Conservation (phyloP, 257 asterid species). For the Solanum ossicruentum region DNA sequence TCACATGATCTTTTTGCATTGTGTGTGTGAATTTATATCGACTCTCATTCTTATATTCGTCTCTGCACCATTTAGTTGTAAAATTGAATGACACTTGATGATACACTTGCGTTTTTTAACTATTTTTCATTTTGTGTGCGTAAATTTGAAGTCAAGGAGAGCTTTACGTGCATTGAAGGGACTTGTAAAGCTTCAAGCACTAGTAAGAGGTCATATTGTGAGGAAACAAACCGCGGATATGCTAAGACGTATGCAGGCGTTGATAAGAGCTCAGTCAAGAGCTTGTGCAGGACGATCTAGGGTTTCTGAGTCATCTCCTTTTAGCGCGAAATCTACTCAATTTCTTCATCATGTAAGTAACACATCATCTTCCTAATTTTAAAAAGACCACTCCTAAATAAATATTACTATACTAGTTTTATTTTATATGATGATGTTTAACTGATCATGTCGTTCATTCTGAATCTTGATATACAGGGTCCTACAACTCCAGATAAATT, state of each 20-base stretch:
- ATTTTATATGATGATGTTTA: not conserved
- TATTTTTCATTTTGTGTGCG: not conserved
- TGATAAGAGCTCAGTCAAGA: slow-evolving; percentile 7
- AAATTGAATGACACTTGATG: not conserved
- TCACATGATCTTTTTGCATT: not conserved
- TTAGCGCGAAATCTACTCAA: slow-evolving; percentile 35
- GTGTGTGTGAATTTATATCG: not conserved
- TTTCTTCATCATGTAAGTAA: slow-evolving; percentile 26
- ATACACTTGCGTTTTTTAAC: not conserved
- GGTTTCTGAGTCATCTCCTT: slow-evolving; percentile 39
- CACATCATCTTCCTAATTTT: not conserved
- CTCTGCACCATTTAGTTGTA: not conserved
- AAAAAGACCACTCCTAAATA: not conserved
- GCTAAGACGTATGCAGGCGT: slow-evolving; percentile 11
- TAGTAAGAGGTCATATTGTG: slow-evolving; percentile 43
- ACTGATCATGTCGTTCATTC: not conserved
- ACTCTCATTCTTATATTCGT: not conserved
- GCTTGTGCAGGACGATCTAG: slow-evolving; percentile 18
- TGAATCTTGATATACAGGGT: slow-evolving; percentile 32
- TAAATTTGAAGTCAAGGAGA: slow-evolving; percentile 36
- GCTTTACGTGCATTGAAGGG: slow-evolving; percentile 44
- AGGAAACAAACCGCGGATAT: slow-evolving; percentile 12
- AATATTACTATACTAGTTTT: not conserved
- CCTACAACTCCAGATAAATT: slow-evolving; percentile 76
- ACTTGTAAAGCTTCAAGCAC: slow-evolving; percentile 52